Percentiles rank a stretch among this genome's conserved stretches.
phyloP scores from a whole-genome alignment of 176 grass and related monocot genomes.

The Oryza brachyantha region DNA sequence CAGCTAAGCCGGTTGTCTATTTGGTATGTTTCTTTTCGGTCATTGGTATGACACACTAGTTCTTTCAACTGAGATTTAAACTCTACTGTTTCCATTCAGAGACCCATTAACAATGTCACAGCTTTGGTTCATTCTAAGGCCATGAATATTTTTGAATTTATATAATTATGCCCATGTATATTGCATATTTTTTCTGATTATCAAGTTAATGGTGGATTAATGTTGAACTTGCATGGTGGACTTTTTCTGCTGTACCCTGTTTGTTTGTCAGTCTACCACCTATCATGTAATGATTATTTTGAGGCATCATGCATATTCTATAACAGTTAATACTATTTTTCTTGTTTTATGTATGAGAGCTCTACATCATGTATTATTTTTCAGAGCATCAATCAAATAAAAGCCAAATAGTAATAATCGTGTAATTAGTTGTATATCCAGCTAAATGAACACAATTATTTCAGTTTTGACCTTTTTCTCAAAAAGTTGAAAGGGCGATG shows the following conservation, averaged over 20 bases:
- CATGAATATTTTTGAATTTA: background rate
- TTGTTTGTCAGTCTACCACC: background rate
- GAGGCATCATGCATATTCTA: background rate
- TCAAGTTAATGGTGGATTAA: background rate
- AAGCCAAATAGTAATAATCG: background rate
- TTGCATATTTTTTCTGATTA: background rate
- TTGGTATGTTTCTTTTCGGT: constrained; percentile 54
- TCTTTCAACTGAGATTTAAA: background rate
- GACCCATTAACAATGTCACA: background rate
- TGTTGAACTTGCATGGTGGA: background rate
- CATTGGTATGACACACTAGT: background rate
- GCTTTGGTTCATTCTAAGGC: background rate
- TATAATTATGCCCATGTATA: background rate
- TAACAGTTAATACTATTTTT: background rate
- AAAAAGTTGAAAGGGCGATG: background rate
- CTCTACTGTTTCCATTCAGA: background rate
- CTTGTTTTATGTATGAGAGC: background rate
- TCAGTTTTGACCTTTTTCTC: background rate
- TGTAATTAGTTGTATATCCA: background rate
- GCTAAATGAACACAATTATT: background rate
- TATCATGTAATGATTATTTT: background rate
- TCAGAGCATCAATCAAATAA: background rate
- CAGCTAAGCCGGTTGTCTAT: constrained; percentile 93
- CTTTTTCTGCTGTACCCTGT: background rate
- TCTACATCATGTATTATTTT: background rate